A percentile compares a stretch with the other conserved stretches of the same genome.
Conservation (phyloP, 768 basidiomycete species). For the Xanthoconium stramineum region DNA sequence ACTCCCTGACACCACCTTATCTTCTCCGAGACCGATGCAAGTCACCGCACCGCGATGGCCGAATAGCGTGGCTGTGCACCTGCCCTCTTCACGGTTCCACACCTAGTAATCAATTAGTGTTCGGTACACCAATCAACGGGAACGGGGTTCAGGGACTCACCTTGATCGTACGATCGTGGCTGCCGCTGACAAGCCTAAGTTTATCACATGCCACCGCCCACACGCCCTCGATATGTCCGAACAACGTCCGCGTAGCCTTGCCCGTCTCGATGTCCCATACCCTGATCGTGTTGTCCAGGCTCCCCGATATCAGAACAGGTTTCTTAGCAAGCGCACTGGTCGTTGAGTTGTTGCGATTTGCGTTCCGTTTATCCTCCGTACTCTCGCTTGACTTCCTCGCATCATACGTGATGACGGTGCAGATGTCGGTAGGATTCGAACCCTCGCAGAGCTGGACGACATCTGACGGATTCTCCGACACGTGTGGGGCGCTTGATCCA, state of each 20-base stretch:
- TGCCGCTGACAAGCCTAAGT: conserved; percentile 85
- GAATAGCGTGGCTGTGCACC: conserved; percentile 84
- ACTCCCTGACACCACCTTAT: conserved; percentile 95
- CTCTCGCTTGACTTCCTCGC: conserved; percentile 7
- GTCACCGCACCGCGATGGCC: conserved; percentile 95
- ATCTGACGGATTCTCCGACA: conserved; percentile 17
- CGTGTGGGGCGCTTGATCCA: conserved; percentile 9
- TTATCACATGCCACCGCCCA: conserved; percentile 95
- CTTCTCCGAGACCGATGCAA: conserved; percentile 85
- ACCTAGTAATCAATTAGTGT: conserved; percentile 47
- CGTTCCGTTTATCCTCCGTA: conserved; percentile 11
- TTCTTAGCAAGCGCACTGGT: conserved; percentile 36
- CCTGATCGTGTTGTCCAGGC: conserved; percentile 93
- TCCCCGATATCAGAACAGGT: conserved; percentile 82
- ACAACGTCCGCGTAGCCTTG: conserved; percentile 74
- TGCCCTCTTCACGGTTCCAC: conserved; percentile 89
- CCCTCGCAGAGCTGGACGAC: conserved; percentile 14
- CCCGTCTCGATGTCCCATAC: conserved; percentile 93
- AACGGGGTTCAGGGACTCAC: conserved; percentile 39
- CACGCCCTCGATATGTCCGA: conserved; percentile 98
- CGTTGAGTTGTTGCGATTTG: not conserved
- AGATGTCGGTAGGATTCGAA: conserved; percentile 20
- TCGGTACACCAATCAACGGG: not conserved
- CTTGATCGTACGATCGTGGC: conserved; percentile 97
- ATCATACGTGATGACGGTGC: conserved; percentile 31